Conservation (phyloP, 1,284 basidiomycete species). For the Hymenochaete sp. region DNA sequence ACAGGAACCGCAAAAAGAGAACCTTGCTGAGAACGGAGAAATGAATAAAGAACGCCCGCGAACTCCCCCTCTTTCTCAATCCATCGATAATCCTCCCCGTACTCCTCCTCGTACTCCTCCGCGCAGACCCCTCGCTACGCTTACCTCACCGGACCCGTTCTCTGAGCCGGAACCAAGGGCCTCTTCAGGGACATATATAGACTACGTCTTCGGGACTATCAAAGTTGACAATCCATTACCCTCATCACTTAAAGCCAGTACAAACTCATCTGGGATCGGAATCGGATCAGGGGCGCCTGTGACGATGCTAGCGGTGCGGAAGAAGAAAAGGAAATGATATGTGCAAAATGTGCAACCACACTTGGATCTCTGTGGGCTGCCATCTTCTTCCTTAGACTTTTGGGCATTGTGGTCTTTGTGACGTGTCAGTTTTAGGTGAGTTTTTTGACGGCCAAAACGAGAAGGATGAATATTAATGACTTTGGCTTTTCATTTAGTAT, state of each 20-base stretch:
- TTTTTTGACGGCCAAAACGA: too few relatives aligned
- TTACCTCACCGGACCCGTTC: conserved; percentile 56
- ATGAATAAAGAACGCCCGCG: background rate
- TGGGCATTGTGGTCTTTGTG: too few relatives aligned
- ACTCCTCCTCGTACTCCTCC: conserved; percentile 40
- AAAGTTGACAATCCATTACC: conserved; percentile 1
- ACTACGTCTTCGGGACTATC: conserved; percentile 44
- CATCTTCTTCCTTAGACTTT: too few relatives aligned
- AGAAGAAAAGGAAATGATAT: conserved; percentile 36
- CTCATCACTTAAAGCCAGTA: conserved; percentile 7
- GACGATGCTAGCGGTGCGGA: conserved; percentile 50
- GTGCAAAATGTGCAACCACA: too few relatives aligned
- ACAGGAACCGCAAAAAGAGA: background rate
- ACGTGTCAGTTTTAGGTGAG: too few relatives aligned
- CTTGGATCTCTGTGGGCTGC: too few relatives aligned
- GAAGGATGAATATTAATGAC: too few relatives aligned
- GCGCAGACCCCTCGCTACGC: conserved; percentile 15
- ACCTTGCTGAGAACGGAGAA: background rate
- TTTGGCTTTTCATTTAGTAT: too few relatives aligned
- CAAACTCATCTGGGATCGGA: too few relatives aligned
- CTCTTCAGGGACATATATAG: conserved; percentile 48
- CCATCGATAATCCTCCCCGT: conserved; percentile 26
- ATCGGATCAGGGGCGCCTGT: conserved; percentile 29
- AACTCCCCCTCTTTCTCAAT: background rate
- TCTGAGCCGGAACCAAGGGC: conserved; percentile 56